Base-by-base conservation (phyloP, 176 grass and related monocot genomes). In the Secale cereale region DNA sequence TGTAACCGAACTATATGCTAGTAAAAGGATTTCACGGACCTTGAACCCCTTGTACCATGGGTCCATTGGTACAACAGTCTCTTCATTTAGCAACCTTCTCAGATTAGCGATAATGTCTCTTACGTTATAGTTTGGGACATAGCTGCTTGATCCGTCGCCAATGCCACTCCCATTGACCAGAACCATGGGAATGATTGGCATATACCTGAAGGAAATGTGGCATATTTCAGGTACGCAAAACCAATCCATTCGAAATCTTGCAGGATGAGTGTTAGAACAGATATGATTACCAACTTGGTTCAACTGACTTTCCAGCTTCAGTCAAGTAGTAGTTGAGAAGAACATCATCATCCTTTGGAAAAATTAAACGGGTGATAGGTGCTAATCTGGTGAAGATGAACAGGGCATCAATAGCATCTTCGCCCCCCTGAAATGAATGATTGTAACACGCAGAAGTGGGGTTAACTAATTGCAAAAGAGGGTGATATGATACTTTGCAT, bases 41-140 rank as follows among this genome's bases (percentile, higher is more conserved):
- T 95, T 95, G 79, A 98, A 98, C 23, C 93, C 93, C 50, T 79
- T 82, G 64, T 98, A 98, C 93, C 93, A 98, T 2, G 96, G 96
- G 10, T 95, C 89, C 95, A 98, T 95, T 28, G 89, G 83, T 62
- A 87, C 70, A 27, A 90, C 83, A 28, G 41, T 22, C 56, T 95
- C 78, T 3, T 66, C 40, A 65, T 92, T 92, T 65, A 98, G 78
- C 74, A 98, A 56, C 22, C 93, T 70, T 65, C 83, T 90, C 1
- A 98, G 71, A 59, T 95, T 98, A 31, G 87, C 80, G 68, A 93
- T 80, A 64, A 98, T 87, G 64, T 98, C 93, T 29, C 87, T 90
- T 77, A 93, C 93, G 45, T 98, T 95, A 30, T 98, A 98, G 59
- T 95, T 98, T 78, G 95, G 95, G 61, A 98, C 78, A 46, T 40